A percentile compares a stretch with the other conserved stretches of the same genome.
Evolutionary conservation across 805 yeast species (phyloP).

Genomic region (Wickerhamia fluorescens): DNA sequence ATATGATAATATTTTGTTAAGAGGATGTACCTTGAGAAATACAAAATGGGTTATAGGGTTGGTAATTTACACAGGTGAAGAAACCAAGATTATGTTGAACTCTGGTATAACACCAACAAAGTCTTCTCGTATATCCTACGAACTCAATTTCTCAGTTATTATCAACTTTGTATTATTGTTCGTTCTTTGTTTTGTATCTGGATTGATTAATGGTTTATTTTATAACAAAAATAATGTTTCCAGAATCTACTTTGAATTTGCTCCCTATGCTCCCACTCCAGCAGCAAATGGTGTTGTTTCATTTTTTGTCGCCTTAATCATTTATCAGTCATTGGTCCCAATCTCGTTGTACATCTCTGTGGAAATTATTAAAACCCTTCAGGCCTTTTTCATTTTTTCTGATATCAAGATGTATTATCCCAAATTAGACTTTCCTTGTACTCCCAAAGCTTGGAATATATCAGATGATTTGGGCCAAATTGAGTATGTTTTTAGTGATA

Average conservation of each 20-base stretch:
- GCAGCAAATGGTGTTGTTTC: conserved; percentile 63
- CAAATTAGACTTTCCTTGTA: conserved; percentile 68
- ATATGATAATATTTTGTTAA: conserved; percentile 58
- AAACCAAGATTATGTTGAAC: conserved; percentile 75
- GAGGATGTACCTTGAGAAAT: conserved; percentile 75
- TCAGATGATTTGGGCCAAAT: conserved; percentile 84
- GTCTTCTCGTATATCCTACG: conserved; percentile 65
- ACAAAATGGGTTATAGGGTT: conserved; percentile 80
- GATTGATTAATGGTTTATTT: conserved; percentile 62
- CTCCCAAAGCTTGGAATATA: conserved; percentile 79
- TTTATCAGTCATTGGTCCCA: conserved; percentile 76
- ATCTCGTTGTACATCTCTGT: conserved; percentile 76
- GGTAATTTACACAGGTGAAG: conserved; percentile 71
- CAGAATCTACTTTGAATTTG: conserved; percentile 60
- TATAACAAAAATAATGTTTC: conserved; percentile 44
- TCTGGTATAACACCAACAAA: conserved; percentile 77
- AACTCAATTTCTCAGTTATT: conserved; percentile 62
- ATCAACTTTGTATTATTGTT: conserved; percentile 61
- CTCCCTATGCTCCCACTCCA: conserved; percentile 60
- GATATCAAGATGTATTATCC: conserved; percentile 68
- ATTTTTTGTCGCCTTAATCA: conserved; percentile 68
- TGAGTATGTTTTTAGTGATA: conserved; percentile 78
- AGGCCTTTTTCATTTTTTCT: conserved; percentile 72
- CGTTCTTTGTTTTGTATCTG: conserved; percentile 61
- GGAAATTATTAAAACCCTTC: conserved; percentile 77